Evolutionary conservation across 257 asterid species (phyloP), one percentile per base, ranked within the genome.

Genomic region (Datura wrightii): DNA sequence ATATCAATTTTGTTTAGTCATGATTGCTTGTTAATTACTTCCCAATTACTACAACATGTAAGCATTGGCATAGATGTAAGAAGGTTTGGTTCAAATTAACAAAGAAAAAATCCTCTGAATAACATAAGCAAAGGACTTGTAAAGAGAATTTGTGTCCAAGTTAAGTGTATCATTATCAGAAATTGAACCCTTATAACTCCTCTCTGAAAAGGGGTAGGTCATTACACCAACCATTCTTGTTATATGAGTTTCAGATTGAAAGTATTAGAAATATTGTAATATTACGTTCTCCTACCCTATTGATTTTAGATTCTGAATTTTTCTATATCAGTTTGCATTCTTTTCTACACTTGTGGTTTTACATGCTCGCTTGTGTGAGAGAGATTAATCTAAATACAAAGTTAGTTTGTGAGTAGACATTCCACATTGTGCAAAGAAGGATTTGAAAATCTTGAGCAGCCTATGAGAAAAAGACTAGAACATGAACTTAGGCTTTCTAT

Each of bases 401-500:
- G 53, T 19, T 58, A 67, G 80, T 74, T 58, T 52, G 80, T 90
- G 92, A 90, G 89, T 91, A 87, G 91, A 89, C 88, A 86, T 81
- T 88, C 96, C 96, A 91, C 70, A 69, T 82, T 87, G 86, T 54
- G 79, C 86, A 58, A 46, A 76, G 53, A 66, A 85, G 76, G 93
- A 91, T 84, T 50, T 36, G 80, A 87, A 87, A 89, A 93, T 93
- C 92, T 88, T 80, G 55, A 79, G 56, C 84, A 79, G 88, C 94
- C 93, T 85, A 90, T 93, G 37, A 88, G 83, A 84, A 66, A 86
- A 78, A 76, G 58, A 84, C 79, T 78, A 59, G 24, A 84, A 82
- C 41, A n/a, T n/a, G n/a, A n/a, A n/a, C n/a, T n/a, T n/a, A n/a
- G n/a, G n/a, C n/a, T n/a, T n/a, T n/a, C n/a, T n/a, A n/a, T n/a